phyloP scores from a whole-genome alignment of 257 asterid species.

The Misopates orontium region DNA sequence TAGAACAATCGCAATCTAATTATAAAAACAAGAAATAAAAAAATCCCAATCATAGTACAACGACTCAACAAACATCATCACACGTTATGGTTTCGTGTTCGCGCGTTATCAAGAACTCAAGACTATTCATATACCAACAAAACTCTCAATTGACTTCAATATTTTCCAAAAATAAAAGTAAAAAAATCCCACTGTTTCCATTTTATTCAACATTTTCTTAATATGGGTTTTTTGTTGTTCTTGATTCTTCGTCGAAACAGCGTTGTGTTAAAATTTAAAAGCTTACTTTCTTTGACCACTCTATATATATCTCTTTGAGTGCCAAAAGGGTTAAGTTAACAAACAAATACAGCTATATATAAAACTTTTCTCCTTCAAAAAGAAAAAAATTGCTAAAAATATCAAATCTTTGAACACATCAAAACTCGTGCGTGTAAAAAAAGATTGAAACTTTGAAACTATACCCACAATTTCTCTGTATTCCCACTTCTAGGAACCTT shows the following conservation, averaged over 20 bases:
- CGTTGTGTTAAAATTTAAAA: too few species aligned
- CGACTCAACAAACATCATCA: not conserved
- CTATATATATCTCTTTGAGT: constrained; percentile 3
- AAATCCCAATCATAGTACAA: too few species aligned
- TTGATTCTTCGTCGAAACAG: constrained; percentile 44
- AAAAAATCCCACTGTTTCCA: too few species aligned
- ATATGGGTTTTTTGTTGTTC: not conserved
- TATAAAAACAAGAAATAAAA: too few species aligned
- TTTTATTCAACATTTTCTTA: not conserved
- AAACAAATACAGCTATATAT: too few species aligned
- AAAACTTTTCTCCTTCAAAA: not conserved
- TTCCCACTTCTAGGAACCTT: constrained; percentile 18
- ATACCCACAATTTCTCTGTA: constrained; percentile 38
- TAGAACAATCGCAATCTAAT: too few species aligned
- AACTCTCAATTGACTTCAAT: constrained; percentile 34
- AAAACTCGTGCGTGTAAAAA: constrained; percentile 44
- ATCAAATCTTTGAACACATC: constrained; percentile 54
- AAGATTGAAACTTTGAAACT: constrained; percentile 30
- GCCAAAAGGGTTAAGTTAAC: constrained; percentile 9
- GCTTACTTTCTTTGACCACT: constrained; percentile 68
- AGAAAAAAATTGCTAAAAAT: too few species aligned
- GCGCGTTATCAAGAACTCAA: constrained; percentile 28
- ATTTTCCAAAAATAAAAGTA: not conserved
- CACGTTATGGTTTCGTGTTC: constrained; percentile 23
- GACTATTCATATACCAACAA: constrained; percentile 16